Percentiles rank a stretch among this genome's conserved stretches.
Conservation (phyloP, 352 stramenopile species). For the Phytophthora ohioensis region DNA sequence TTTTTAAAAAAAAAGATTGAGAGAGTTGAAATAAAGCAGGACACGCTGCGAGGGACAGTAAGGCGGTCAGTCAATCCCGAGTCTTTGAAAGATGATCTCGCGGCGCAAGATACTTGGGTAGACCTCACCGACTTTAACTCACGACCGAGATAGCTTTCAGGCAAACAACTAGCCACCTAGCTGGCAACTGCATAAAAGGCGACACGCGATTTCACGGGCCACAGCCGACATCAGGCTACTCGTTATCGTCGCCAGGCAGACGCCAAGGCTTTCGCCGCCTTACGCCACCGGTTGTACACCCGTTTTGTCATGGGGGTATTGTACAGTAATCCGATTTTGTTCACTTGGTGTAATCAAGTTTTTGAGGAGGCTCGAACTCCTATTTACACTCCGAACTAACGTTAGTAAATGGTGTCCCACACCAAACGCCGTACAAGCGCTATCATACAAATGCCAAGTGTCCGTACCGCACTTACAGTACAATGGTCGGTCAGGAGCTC, state of each 20-base stretch:
- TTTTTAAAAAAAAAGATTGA: no score
- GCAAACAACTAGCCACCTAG: background rate
- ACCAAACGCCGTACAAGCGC: conserved; percentile 12
- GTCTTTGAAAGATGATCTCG: background rate
- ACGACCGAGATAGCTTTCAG: background rate
- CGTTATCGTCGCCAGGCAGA: conserved; percentile 7
- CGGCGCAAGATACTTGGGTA: background rate
- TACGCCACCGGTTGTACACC: conserved; percentile 2
- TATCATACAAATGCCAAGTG: conserved; percentile 5
- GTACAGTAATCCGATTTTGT: background rate
- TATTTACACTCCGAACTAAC: background rate
- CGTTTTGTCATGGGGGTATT: conserved; percentile 14
- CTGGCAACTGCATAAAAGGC: background rate
- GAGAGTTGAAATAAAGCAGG: no score
- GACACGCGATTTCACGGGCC: no score
- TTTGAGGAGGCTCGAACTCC: background rate
- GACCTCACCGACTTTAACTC: conserved; percentile 14
- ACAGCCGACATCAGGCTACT: background rate
- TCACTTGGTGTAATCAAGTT: conserved; percentile 23
- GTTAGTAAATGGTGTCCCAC: conserved; percentile 2
- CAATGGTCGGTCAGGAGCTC: background rate
- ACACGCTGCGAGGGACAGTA: no score
- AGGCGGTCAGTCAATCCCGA: background rate
- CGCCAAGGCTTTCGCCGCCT: background rate
- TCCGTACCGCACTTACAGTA: conserved; percentile 23